Percentiles rank a stretch among this genome's conserved stretches.
phyloP scores from a whole-genome alignment of 176 grass and related monocot species.

The Rhynchospora tenuis region DNA sequence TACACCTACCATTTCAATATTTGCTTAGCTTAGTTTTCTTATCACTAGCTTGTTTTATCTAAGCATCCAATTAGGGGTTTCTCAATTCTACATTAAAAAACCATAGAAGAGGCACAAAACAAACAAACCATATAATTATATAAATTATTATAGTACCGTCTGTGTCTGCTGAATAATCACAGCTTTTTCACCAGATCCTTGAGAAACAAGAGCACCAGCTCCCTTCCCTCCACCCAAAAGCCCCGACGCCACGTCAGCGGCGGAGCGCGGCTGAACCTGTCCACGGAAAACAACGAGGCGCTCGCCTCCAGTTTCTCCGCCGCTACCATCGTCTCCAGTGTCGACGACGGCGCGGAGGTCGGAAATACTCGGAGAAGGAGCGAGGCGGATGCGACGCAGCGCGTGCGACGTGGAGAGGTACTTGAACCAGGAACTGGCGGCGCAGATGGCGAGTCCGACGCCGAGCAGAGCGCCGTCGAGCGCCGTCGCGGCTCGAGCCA shows the following conservation, averaged over 20 bases:
- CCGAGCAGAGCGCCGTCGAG: constrained; percentile 79
- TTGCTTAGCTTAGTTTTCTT: neutral
- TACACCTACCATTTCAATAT: neutral
- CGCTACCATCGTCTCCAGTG: neutral
- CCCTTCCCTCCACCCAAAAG: constrained; percentile 2
- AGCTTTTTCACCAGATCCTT: constrained; percentile 46
- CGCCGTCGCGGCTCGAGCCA: constrained; percentile 56
- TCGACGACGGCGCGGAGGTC: constrained; percentile 52
- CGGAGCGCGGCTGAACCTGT: constrained; percentile 36
- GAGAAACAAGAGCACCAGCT: constrained; percentile 29
- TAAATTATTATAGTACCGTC: constrained; percentile 40
- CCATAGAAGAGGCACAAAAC: constrained; percentile 1
- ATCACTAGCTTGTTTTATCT: neutral
- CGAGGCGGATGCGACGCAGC: constrained; percentile 57
- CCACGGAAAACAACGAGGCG: constrained; percentile 51
- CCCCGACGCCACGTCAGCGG: neutral
- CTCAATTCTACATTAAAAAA: constrained; percentile 4
- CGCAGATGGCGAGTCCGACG: constrained; percentile 47
- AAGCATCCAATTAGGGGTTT: neutral
- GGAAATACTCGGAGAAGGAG: constrained; percentile 37
- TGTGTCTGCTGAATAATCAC: constrained; percentile 60
- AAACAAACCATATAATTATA: neutral
- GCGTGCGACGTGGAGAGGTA: constrained; percentile 49
- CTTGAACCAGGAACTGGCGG: constrained; percentile 57
- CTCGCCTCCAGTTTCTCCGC: neutral